Evolutionary conservation across 805 yeast genomes (phyloP), one percentile per base, ranked within the genome.

Genomic region (Saccharomyces paradoxus): DNA sequence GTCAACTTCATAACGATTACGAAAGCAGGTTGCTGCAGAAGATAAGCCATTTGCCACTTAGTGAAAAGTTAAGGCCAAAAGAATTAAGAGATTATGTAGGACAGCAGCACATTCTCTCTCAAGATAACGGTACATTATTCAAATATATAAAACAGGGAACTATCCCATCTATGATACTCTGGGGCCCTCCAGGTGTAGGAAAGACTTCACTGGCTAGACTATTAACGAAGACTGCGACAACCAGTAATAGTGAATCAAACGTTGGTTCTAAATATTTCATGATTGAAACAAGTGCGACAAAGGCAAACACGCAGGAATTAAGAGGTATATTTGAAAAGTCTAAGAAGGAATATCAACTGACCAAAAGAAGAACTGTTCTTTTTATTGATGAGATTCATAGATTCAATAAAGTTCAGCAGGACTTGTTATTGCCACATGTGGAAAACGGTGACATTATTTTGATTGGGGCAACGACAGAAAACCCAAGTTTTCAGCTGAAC

Each of bases 391-490:
- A 94, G 66, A 86, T 94, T 41, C 99, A 94, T 66, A 72, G 99
- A 31, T 90, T 89, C 67, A 83, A 83, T 60, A 85, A 86, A 56
- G 75, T 83, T 0, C 99, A 94, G 64, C 99, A 94, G 68, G 98
- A 94, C 68, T 79, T 84, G 49, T 80, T 95, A 49, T 72, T 94
- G 44, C 94, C 96, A 0, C 83, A 81, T 57, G 85, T 92, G 1
- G 99, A 94, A 67, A 74, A 80, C 29, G 98, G 98, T 2, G 82
- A 82, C 52, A 81, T 91, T 48, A 81, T 83, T 1, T 76, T 94
- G 47, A 82, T 92, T 51, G 99, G 99, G 4, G 97, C 98, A n/a
- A 94, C 99, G 0, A 91, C 98, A 0, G 99, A 94, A 66, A 94
- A 94, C 66, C 97, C 97, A 3, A 82, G 87, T 50, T 85, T 86